Percentiles rank a stretch among this genome's conserved stretches.
Evolutionary conservation across 2,329 filamentous ascomycete species (phyloP).

Genomic region (Mollisiaceae sp.): DNA sequence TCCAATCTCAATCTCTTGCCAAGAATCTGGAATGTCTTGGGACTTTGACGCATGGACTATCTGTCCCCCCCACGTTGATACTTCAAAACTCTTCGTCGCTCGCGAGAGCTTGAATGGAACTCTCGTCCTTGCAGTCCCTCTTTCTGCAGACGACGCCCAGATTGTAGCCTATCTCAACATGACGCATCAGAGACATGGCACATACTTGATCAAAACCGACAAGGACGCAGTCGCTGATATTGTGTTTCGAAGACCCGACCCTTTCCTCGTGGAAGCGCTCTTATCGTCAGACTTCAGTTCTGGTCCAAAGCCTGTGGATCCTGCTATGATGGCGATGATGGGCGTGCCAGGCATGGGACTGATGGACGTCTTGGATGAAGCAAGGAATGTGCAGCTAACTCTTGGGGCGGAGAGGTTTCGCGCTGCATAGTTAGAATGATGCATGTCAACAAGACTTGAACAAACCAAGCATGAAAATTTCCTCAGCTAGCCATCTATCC

Average conservation of each 20-base stretch:
- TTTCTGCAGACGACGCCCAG: background rate
- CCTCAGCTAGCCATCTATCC: background rate
- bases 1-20: background rate
- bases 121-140: background rate
- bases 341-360: background rate
- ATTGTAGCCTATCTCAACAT: conserved; percentile 16
- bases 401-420: background rate
- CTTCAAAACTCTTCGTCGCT: background rate
- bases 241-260: conserved; percentile 6
- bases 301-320: background rate
- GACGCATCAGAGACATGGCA: conserved; percentile 15
- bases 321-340: background rate
- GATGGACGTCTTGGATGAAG: background rate
- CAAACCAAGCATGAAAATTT: too few relatives aligned
- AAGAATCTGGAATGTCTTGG: background rate
- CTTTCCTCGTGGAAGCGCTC: background rate
- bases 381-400: background rate
- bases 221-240: conserved; percentile 1
- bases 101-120: conserved; percentile 15
- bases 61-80: background rate
- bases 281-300: background rate
- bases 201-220: conserved; percentile 12
- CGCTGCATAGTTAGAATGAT: background rate
- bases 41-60: conserved; percentile 1
- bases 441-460: too few relatives aligned